A percentile compares a stretch with the other conserved stretches of the same genome.
These are phyloP conservation scores for Phellinidium pouzarii DNA, from an alignment of 1,284 basidiomycete genomes.

Conservation along the genomic window DNA sequence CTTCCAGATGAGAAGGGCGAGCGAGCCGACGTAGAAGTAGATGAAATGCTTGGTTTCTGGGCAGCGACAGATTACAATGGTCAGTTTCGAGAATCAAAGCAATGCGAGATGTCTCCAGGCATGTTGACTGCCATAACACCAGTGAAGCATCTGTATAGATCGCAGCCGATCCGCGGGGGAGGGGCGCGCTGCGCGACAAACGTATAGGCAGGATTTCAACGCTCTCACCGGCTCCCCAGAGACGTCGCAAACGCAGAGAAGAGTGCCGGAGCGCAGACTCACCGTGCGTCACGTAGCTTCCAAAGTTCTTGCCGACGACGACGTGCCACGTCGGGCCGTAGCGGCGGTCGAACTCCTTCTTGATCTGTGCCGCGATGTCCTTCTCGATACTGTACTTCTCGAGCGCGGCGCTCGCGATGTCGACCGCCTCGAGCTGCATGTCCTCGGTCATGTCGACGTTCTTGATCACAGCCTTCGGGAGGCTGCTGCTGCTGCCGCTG, in stretches of 20 bases:
- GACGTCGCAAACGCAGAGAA: background rate
- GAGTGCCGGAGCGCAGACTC: constrained; percentile 30
- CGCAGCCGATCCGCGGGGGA: background rate
- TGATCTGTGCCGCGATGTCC: constrained; percentile 96
- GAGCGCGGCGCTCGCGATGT: constrained; percentile 79
- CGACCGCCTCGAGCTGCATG: constrained; percentile 90
- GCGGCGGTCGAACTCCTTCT: constrained; percentile 92
- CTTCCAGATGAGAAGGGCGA: constrained; percentile 93
- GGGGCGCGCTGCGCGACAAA: background rate
- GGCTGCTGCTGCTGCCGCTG: too few species aligned
- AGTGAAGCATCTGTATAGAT: constrained; percentile 18
- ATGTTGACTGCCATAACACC: background rate
- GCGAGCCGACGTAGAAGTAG: constrained; percentile 89
- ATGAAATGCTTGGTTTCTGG: constrained; percentile 95
- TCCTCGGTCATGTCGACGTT: constrained; percentile 96
- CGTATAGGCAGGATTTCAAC: background rate
- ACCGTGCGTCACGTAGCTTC: constrained; percentile 97
- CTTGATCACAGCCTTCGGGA: constrained; percentile 86
- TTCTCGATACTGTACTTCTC: constrained; percentile 93
- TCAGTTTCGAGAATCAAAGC: constrained; percentile 1
- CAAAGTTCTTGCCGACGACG: constrained; percentile 97
- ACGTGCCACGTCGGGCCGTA: constrained; percentile 96
- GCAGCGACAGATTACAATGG: constrained; percentile 12
- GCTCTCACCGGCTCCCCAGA: background rate
- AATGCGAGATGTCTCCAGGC: background rate